phyloP scores from a whole-genome alignment of 352 stramenopile genomes.

The Phytophthora sp. region DNA sequence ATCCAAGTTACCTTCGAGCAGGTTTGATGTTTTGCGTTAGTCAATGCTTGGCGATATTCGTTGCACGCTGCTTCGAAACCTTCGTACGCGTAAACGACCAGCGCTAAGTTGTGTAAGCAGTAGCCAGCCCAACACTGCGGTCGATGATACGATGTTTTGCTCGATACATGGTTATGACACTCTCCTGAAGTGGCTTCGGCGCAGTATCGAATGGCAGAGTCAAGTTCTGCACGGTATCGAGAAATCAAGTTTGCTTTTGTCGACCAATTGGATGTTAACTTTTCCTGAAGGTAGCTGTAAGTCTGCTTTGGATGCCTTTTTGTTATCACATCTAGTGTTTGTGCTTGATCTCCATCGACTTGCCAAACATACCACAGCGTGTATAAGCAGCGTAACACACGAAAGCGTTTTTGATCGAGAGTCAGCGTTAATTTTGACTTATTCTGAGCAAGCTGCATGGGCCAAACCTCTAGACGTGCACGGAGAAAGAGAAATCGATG shows the following conservation, averaged over 20 bases:
- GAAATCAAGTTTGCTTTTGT: conserved; percentile 29
- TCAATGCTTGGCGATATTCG: conserved; percentile 44
- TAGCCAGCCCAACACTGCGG: conserved; percentile 43
- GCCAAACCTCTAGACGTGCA: conserved; percentile 43
- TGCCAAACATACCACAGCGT: conserved; percentile 47
- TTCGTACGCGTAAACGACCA: conserved; percentile 53
- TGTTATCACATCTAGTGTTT: conserved; percentile 41
- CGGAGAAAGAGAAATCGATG: conserved; percentile 69
- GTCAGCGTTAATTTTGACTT: not conserved
- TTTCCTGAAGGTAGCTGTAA: conserved; percentile 19
- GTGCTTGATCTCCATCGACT: conserved; percentile 15
- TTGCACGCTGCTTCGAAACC: conserved; percentile 59
- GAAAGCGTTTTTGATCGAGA: conserved; percentile 7
- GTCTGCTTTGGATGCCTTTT: conserved; percentile 39
- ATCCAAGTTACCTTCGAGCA: conserved; percentile 42
- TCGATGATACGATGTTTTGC: not conserved
- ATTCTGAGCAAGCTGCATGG: not conserved
- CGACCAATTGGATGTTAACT: conserved; percentile 24
- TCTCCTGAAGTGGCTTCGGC: conserved; percentile 4
- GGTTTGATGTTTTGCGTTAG: conserved; percentile 1
- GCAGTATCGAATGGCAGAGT: conserved; percentile 39
- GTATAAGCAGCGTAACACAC: conserved; percentile 37
- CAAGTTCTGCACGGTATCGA: conserved; percentile 56
- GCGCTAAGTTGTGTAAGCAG: conserved; percentile 69
- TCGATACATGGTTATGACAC: not conserved